Conservation (phyloP, 495 filamentous ascomycete genomes). For the Rhizodiscina lignyota region DNA sequence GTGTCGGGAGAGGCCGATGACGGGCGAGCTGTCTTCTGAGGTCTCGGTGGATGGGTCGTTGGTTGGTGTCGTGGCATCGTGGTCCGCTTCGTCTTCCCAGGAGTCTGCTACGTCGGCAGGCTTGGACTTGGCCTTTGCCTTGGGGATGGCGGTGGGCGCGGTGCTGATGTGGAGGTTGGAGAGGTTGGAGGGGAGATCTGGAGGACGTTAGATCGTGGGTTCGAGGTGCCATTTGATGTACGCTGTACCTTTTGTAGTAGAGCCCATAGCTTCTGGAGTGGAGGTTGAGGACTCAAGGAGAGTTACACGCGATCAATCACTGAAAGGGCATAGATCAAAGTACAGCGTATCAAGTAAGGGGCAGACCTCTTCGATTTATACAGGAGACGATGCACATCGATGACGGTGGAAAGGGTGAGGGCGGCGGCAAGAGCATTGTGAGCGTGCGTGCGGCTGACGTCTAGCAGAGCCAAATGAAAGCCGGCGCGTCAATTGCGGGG, state of each 20-base stretch:
- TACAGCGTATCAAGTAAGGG: not conserved
- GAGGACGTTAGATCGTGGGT: not conserved
- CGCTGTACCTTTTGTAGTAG: not conserved
- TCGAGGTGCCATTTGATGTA: not conserved
- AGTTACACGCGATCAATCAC: not conserved
- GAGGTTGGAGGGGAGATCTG: conserved; percentile 12
- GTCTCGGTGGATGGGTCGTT: conserved; percentile 11
- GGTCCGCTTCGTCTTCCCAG: conserved; percentile 64
- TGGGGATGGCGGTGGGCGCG: conserved; percentile 15
- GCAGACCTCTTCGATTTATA: not conserved
- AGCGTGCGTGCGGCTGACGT: no score
- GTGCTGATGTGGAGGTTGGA: conserved; percentile 24
- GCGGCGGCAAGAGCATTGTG: no score
- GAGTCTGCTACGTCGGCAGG: conserved; percentile 70
- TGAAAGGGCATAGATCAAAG: not conserved
- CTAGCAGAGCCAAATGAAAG: no score
- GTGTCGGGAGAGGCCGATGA: conserved; percentile 15
- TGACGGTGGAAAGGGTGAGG: no score
- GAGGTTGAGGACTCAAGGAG: not conserved
- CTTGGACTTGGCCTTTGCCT: conserved; percentile 24
- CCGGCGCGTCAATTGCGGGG: no score
- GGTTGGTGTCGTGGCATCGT: conserved; percentile 42
- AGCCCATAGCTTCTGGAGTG: not conserved
- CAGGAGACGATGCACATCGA: no score
- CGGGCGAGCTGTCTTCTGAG: conserved; percentile 24